Evolutionary conservation across 306 rosid species (phyloP).

Genomic region (Cucumis sativus): Cucumber_9930_V3 NC_026660.2:28206001-28206500

Average conservation of each 20-base stretch:
- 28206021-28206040: slow-evolving; percentile 28
- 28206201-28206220: slow-evolving; percentile 17
- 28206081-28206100: slow-evolving; percentile 34
- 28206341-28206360: slow-evolving; percentile 42
- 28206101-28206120: slow-evolving; percentile 32
- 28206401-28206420: slow-evolving; percentile 56
- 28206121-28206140: slow-evolving; percentile 47
- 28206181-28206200: slow-evolving; percentile 23
- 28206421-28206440: slow-evolving; percentile 63
- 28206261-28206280: not conserved
- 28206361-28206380: slow-evolving; percentile 76
- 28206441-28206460: slow-evolving; percentile 32
- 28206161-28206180: slow-evolving; percentile 12
- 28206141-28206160: slow-evolving; percentile 52
- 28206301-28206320: slow-evolving; percentile 11
- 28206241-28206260: slow-evolving; percentile 23
- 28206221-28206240: slow-evolving; percentile 10
- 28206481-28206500: slow-evolving; percentile 69
- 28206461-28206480: slow-evolving; percentile 64
- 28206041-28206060: slow-evolving; percentile 46
- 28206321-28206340: slow-evolving; percentile 16
- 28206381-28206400: slow-evolving; percentile 43
- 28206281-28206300: slow-evolving; percentile 9
- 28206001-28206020: not conserved
- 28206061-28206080: slow-evolving; percentile 37